Conservation (phyloP, 1,139 yeast species). For the Kluyveromyces sp. region DNA sequence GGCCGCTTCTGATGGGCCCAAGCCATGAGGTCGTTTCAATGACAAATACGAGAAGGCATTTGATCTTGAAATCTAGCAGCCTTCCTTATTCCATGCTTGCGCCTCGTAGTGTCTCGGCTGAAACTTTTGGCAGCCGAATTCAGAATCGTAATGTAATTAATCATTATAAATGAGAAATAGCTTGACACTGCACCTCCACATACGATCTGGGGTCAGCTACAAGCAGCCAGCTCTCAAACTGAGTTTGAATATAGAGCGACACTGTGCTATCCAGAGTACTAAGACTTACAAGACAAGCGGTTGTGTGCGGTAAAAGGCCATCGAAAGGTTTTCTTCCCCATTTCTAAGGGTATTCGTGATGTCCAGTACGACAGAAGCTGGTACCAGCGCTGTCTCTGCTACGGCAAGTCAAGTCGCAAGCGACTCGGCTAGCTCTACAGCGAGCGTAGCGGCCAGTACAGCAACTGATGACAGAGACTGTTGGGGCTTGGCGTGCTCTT, state of each 20-base stretch:
- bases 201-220: no score
- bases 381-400: no score
- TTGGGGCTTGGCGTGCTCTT: slow-evolving; percentile 5
- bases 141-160: background rate
- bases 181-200: no score
- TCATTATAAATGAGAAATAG: background rate
- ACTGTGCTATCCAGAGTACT: no score
- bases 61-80: no score
- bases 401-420: background rate
- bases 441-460: slow-evolving; percentile 1
- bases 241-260: no score
- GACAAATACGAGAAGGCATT: background rate
- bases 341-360: background rate
- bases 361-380: background rate
- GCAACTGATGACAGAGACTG: slow-evolving; percentile 1
- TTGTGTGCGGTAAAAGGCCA: background rate
- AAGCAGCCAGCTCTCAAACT: no score
- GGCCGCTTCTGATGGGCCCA: no score
- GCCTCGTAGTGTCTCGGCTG: no score
- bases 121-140: background rate
- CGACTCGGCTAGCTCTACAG: background rate
- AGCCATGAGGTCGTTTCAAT: background rate
- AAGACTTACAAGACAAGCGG: no score
- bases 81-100: no score
- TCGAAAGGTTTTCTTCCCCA: background rate